Evolutionary conservation across 257 asterid genomes (phyloP).

Genomic region (Primulina huaijiensis): DNA sequence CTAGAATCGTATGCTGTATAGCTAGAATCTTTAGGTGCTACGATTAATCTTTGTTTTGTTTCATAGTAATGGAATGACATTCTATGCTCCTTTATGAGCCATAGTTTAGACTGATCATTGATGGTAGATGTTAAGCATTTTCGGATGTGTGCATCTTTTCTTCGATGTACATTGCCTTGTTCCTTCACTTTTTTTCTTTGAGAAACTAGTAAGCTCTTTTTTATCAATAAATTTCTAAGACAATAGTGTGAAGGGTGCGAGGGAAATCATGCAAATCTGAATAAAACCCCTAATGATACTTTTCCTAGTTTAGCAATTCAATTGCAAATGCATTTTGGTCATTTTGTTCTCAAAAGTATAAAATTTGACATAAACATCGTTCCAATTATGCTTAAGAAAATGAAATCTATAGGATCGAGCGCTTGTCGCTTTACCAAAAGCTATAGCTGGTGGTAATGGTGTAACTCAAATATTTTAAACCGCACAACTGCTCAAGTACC

Average conservation of each 20-base stretch:
- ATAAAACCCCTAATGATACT: neutral
- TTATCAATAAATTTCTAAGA: slow-evolving; percentile 14
- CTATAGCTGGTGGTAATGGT: too few species aligned
- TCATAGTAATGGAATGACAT: neutral
- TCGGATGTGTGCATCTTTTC: neutral
- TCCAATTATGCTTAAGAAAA: neutral
- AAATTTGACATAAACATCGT: neutral
- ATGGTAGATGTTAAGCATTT: neutral
- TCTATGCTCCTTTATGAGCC: slow-evolving; percentile 12
- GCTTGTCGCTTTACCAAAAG: too few species aligned
- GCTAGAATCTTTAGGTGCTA: neutral
- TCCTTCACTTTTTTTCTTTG: neutral
- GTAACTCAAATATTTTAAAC: too few species aligned
- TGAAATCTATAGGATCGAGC: neutral
- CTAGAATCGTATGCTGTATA: slow-evolving; percentile 7
- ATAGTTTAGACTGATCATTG: neutral
- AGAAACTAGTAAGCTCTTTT: neutral
- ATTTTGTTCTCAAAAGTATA: too few species aligned
- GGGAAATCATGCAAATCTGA: neutral
- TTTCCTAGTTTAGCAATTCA: neutral
- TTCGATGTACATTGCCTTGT: neutral
- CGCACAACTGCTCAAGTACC: too few species aligned
- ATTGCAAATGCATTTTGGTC: neutral
- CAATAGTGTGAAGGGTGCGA: neutral
- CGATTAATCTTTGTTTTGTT: slow-evolving; percentile 7